These are phyloP conservation scores for Sisymbrium altissimum DNA, from an alignment of 345 rosid genomes.

Conservation along the genomic window DNA sequence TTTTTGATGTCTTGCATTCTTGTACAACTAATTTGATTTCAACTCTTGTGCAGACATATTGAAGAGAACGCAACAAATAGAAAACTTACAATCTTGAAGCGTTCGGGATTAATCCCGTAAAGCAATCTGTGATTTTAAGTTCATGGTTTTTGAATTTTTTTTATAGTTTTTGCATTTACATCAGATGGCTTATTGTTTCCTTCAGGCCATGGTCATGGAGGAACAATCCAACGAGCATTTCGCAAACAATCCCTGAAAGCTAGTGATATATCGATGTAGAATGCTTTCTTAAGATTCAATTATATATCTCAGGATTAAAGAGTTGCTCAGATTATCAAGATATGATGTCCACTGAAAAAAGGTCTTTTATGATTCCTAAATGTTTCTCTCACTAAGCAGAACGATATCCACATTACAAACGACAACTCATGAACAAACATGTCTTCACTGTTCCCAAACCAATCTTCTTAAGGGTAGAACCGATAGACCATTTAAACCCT, in stretches of 20 bases:
- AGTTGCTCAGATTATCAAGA: neutral
- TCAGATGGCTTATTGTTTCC: neutral
- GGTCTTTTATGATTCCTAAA: neutral
- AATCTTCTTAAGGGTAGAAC: neutral
- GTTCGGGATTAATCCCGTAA: neutral
- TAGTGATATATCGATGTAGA: neutral
- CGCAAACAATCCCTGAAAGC: no score
- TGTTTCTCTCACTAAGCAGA: neutral
- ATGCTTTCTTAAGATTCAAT: constrained; percentile 18
- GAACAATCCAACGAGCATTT: neutral
- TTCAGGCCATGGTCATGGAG: neutral
- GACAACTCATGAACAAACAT: constrained; percentile 2
- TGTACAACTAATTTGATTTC: constrained; percentile 41
- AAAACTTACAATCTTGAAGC: neutral
- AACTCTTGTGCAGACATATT: constrained; percentile 38
- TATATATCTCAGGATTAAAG: constrained; percentile 2
- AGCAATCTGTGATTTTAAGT: neutral
- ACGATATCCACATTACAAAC: constrained; percentile 5
- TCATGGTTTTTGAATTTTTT: no score
- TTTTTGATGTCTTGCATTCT: constrained; percentile 19
- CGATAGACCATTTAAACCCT: constrained; percentile 5
- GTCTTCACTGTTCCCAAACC: constrained; percentile 14
- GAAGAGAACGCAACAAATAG: constrained; percentile 24
- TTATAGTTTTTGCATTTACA: neutral
- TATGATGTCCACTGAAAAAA: neutral